Conservation (phyloP, 495 filamentous ascomycete genomes). For the Hapsidospora chrysogenum region DNA sequence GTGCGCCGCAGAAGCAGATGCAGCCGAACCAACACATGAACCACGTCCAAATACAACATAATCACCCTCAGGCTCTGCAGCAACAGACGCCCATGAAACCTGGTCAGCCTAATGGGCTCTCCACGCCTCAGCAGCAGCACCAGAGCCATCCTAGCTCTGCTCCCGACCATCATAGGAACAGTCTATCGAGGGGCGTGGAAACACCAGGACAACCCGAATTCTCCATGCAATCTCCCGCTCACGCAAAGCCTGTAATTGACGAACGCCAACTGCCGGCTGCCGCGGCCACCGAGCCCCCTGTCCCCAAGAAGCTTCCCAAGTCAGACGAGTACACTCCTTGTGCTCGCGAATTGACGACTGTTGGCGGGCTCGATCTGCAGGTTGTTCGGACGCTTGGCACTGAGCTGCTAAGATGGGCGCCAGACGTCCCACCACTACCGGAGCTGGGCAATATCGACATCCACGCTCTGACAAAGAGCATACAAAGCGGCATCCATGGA, state of each 20-base stretch:
- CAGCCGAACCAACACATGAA: slow-evolving; percentile 28
- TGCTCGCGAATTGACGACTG: slow-evolving; percentile 38
- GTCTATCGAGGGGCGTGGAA: slow-evolving; percentile 23
- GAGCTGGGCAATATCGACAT: slow-evolving; percentile 84
- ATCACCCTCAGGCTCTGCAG: slow-evolving; percentile 9
- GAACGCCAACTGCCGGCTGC: slow-evolving; percentile 6
- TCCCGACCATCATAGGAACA: slow-evolving; percentile 20
- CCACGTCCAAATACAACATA: background rate
- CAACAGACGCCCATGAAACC: slow-evolving; percentile 2
- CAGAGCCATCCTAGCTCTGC: slow-evolving; percentile 16
- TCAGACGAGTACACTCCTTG: slow-evolving; percentile 41
- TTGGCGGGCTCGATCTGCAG: slow-evolving; percentile 48
- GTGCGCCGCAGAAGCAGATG: slow-evolving; percentile 21
- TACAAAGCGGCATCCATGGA: slow-evolving; percentile 80
- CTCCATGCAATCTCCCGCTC: slow-evolving; percentile 21
- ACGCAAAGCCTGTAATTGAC: slow-evolving; percentile 17
- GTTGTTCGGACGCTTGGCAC: slow-evolving; percentile 43
- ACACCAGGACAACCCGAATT: slow-evolving; percentile 21
- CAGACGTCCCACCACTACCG: slow-evolving; percentile 52
- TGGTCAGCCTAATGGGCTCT: slow-evolving; percentile 28
- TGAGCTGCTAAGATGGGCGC: slow-evolving; percentile 45
- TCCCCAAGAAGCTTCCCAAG: slow-evolving; percentile 12
- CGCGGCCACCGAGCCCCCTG: slow-evolving; percentile 6
- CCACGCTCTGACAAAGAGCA: slow-evolving; percentile 74
- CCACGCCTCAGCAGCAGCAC: slow-evolving; percentile 26